Evolutionary conservation across 495 filamentous ascomycete genomes (phyloP).

Genomic region (Poronia punctata): DNA sequence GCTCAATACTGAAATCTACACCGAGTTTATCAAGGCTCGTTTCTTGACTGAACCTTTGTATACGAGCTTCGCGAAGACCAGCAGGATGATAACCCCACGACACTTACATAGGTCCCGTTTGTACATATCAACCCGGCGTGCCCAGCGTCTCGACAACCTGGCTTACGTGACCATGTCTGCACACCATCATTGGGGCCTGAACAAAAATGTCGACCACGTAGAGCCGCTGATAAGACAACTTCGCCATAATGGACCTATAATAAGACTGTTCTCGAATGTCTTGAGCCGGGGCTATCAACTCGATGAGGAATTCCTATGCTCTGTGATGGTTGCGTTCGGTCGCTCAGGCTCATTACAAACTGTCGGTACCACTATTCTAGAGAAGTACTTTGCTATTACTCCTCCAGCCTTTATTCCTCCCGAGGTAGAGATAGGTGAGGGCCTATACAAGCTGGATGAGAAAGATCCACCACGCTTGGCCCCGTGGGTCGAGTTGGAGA

Average conservation of each 20-base stretch:
- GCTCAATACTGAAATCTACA: conserved; percentile 14
- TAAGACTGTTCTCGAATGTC: conserved; percentile 6
- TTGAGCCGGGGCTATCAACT: conserved; percentile 21
- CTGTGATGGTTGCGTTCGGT: conserved; percentile 23
- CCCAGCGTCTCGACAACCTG: conserved; percentile 10
- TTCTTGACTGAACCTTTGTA: conserved; percentile 33
- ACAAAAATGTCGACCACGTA: conserved; percentile 11
- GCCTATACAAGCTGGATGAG: background rate
- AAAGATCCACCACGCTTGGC: background rate
- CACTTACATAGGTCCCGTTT: conserved; percentile 19
- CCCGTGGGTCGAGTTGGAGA: background rate
- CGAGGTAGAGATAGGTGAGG: background rate
- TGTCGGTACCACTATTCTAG: conserved; percentile 15
- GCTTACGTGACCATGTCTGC: conserved; percentile 7
- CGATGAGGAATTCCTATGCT: conserved; percentile 25
- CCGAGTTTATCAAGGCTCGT: conserved; percentile 29
- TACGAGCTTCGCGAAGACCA: conserved; percentile 21
- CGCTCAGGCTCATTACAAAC: conserved; percentile 19
- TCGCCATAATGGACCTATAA: conserved; percentile 9
- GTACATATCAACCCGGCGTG: background rate
- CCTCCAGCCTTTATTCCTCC: conserved; percentile 4
- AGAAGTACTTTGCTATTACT: conserved; percentile 15
- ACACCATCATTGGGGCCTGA: conserved; percentile 19
- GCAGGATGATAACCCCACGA: conserved; percentile 22
- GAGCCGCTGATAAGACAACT: conserved; percentile 25